phyloP scores from a whole-genome alignment of 2,329 filamentous ascomycete species.

The Venturia nashicola region DNA sequence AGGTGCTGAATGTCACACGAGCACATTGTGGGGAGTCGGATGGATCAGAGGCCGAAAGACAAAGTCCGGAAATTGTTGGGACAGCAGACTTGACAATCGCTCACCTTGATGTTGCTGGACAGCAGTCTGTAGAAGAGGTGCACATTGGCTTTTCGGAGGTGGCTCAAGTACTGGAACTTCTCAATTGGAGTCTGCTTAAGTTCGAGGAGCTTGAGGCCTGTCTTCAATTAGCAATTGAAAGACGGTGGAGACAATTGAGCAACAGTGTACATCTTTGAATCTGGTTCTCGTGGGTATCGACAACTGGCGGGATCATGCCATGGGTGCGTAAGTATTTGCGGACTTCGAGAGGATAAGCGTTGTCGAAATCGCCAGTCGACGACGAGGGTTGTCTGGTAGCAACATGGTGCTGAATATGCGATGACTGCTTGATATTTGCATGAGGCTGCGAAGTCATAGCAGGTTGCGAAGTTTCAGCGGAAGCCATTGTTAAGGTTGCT shows the following conservation, averaged over 20 bases:
- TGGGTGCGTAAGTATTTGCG: conserved; percentile 40
- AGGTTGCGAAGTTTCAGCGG: background rate
- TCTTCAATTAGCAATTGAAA: background rate
- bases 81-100: background rate
- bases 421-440: conserved; percentile 21
- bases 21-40: background rate
- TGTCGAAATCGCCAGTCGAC: conserved; percentile 35
- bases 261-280: conserved; percentile 33
- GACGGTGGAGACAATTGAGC: background rate
- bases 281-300: conserved; percentile 38
- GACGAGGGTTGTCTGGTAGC: conserved; percentile 26
- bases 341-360: conserved; percentile 35
- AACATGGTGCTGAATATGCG: conserved; percentile 16
- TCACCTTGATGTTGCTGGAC: conserved; percentile 55
- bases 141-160: conserved; percentile 61
- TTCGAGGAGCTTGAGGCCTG: conserved; percentile 62
- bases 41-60: background rate
- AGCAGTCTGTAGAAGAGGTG: conserved; percentile 74
- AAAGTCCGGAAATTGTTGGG: conserved; percentile 4
- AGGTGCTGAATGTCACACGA: background rate
- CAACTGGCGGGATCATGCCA: conserved; percentile 37
- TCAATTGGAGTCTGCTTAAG: conserved; percentile 59
- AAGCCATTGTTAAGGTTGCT: conserved; percentile 6
- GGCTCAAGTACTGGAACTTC: conserved; percentile 73
- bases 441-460: conserved; percentile 16